Percentiles rank a stretch among this genome's conserved stretches.
Evolutionary conservation across 208 protist genomes (phyloP).

Genomic region (Leishmania mexicana): DNA sequence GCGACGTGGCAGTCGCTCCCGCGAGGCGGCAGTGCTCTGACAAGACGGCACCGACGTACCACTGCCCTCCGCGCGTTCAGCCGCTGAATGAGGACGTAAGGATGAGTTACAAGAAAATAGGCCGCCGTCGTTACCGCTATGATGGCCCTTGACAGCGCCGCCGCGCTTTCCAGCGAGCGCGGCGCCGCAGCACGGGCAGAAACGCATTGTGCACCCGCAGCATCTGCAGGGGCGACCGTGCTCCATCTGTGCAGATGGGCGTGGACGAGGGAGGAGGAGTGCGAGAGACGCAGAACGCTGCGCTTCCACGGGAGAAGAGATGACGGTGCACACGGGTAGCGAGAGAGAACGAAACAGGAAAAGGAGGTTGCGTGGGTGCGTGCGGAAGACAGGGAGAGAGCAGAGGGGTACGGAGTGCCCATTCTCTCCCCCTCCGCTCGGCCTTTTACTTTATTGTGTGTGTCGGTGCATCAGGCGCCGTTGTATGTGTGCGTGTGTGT

Average conservation of each 20-base stretch:
- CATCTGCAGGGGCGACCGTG: slow-evolving; percentile 1
- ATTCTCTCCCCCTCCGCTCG: neutral
- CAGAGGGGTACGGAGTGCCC: neutral
- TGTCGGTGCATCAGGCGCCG: neutral
- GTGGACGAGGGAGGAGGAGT: neutral
- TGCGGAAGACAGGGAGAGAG: neutral
- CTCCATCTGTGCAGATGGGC: neutral
- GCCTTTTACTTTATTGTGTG: neutral
- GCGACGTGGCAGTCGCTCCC: slow-evolving; percentile 8
- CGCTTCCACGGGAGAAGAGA: neutral
- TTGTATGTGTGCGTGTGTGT: neutral
- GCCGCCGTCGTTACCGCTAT: neutral
- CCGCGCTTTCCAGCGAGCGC: slow-evolving; percentile 2
- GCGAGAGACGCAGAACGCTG: neutral
- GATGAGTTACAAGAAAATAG: neutral
- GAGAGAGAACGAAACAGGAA: neutral
- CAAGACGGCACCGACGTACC: neutral
- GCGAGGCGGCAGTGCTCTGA: neutral
- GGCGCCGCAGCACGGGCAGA: slow-evolving; percentile 42
- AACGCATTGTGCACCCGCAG: slow-evolving; percentile 23
- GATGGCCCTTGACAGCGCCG: neutral
- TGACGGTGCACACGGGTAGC: neutral
- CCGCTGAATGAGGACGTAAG: neutral
- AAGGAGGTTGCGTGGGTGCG: neutral
- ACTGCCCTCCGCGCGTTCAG: neutral